Evolutionary conservation across 1,284 basidiomycete species (phyloP).

Genomic region (Sporisorium sorghi): DNA sequence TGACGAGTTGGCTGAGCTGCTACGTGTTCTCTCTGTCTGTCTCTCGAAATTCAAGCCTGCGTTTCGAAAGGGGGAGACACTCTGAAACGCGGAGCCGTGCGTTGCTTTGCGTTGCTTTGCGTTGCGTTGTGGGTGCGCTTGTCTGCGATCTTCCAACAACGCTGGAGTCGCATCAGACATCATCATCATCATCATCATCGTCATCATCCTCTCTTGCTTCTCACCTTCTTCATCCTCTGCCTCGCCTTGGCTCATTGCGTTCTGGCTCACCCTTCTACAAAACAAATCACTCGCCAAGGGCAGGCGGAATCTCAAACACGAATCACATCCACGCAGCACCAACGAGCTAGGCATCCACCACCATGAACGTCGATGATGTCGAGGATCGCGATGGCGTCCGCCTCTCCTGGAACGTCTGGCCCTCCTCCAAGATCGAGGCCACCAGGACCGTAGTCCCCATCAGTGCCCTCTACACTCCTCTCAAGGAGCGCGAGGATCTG

Average conservation of each 20-base stretch:
- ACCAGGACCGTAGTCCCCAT: slow-evolving; percentile 98
- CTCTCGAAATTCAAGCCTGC: too few species aligned
- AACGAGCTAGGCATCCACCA: slow-evolving; percentile 5
- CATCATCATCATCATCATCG: too few species aligned
- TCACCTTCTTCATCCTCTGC: slow-evolving; percentile 5
- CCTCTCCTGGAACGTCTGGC: slow-evolving; percentile 97
- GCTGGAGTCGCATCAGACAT: slow-evolving; percentile 14
- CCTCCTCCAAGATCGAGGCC: slow-evolving; percentile 95
- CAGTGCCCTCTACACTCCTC: slow-evolving; percentile 94
- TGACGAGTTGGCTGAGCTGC: background rate
- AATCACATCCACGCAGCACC: background rate
- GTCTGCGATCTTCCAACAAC: slow-evolving; percentile 25
- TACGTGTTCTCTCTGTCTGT: slow-evolving; percentile 24
- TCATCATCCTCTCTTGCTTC: slow-evolving; percentile 10
- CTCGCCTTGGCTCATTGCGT: slow-evolving; percentile 9
- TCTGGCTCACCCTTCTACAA: background rate
- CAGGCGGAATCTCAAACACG: slow-evolving; percentile 7
- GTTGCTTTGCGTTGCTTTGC: slow-evolving; percentile 7
- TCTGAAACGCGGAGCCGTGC: slow-evolving; percentile 35
- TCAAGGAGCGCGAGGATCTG: slow-evolving; percentile 93
- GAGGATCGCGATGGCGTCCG: slow-evolving; percentile 70
- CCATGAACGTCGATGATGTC: slow-evolving; percentile 68
- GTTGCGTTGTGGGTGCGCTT: background rate
- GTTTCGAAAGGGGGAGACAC: too few species aligned
- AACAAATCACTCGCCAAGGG: slow-evolving; percentile 10